A percentile compares a stretch with the other conserved stretches of the same genome.
Conservation (phyloP, 2,329 filamentous ascomycete genomes). For the Hymenoscyphus linearis region DNA sequence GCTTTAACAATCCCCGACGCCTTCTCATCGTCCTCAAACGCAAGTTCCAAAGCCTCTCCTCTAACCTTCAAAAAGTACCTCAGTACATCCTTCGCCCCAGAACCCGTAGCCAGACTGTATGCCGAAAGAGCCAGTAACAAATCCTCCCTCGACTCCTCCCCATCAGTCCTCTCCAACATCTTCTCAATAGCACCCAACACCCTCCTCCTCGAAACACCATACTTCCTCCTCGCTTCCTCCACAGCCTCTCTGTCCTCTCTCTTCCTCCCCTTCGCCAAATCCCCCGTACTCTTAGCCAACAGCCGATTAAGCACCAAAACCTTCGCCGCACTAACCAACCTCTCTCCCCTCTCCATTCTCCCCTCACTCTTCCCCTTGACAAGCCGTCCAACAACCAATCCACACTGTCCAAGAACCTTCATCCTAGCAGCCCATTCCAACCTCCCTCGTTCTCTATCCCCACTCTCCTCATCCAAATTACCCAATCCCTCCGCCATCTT, state of each 20-base stretch:
- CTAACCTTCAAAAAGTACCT: slow-evolving; percentile 72
- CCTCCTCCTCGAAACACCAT: slow-evolving; percentile 55
- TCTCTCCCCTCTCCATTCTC: slow-evolving; percentile 27
- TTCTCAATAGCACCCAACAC: slow-evolving; percentile 18
- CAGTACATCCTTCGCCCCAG: slow-evolving; percentile 72
- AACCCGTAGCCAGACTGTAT: slow-evolving; percentile 75
- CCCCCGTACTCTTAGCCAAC: slow-evolving; percentile 66
- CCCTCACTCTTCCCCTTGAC: slow-evolving; percentile 34
- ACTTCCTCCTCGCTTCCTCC: slow-evolving; percentile 57
- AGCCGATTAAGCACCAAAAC: slow-evolving; percentile 70
- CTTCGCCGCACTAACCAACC: slow-evolving; percentile 59
- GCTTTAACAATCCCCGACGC: slow-evolving; percentile 52
- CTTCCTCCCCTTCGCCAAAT: slow-evolving; percentile 38
- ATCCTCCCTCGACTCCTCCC: slow-evolving; percentile 39
- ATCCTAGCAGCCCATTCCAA: slow-evolving; percentile 36
- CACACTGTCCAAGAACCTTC: slow-evolving; percentile 48
- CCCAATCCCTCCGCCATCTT: slow-evolving; percentile 56
- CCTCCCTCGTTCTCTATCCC: not conserved
- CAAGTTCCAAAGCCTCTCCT: slow-evolving; percentile 59
- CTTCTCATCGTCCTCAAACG: slow-evolving; percentile 48
- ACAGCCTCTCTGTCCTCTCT: slow-evolving; percentile 36
- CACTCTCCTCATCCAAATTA: not conserved
- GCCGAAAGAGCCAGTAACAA: slow-evolving; percentile 73
- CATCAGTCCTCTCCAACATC: slow-evolving; percentile 18
- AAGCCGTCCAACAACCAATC: slow-evolving; percentile 43